phyloP scores from a whole-genome alignment of 164 flowering plant genomes.

The Vitis vinifera region DNA sequence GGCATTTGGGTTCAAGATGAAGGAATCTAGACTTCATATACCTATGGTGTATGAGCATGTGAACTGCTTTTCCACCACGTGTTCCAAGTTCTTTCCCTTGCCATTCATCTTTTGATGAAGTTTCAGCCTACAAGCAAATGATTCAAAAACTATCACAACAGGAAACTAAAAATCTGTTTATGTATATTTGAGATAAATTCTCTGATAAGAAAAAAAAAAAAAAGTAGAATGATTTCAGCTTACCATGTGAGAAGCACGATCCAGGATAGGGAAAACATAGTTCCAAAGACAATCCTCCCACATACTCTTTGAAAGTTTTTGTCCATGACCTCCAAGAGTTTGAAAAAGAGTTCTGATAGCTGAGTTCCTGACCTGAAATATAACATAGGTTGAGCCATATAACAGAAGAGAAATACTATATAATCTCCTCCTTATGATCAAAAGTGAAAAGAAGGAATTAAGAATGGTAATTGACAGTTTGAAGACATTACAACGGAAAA shows the following conservation, averaged over 20 bases:
- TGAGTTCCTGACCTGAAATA: conserved; percentile 86
- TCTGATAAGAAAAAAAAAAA: too few relatives aligned
- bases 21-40: conserved; percentile 16
- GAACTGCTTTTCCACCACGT: conserved; percentile 95
- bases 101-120: conserved; percentile 98
- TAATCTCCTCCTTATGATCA: neutral
- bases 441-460: neutral
- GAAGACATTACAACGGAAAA: neutral
- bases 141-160: conserved; percentile 4
- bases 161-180: neutral
- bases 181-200: neutral
- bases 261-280: conserved; percentile 84
- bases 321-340: conserved; percentile 94
- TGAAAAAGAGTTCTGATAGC: conserved; percentile 95
- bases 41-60: conserved; percentile 99
- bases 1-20: neutral
- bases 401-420: neutral
- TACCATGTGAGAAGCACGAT: conserved; percentile 87
- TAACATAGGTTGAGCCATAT: conserved; percentile 6
- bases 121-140: conserved; percentile 61
- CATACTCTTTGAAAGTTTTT: conserved; percentile 85
- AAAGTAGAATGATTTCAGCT: conserved; percentile 11
- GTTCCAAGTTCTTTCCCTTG: conserved; percentile 99
- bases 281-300: conserved; percentile 99
- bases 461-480: neutral